Percentiles rank a stretch among this genome's conserved stretches.
Conservation (phyloP, 768 basidiomycete species). For the Mycena belliarum region DNA sequence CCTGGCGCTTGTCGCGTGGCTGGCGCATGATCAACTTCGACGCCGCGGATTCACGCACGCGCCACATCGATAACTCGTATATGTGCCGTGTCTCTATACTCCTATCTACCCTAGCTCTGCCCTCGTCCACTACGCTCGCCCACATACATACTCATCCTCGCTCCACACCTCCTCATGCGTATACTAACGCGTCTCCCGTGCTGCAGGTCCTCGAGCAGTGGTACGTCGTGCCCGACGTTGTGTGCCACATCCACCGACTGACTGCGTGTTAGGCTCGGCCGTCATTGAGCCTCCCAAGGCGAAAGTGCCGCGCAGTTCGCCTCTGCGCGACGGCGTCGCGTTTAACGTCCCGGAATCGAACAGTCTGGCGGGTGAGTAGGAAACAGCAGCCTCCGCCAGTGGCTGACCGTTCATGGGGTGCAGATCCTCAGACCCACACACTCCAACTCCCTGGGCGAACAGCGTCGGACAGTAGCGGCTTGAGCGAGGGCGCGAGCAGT, state of each 20-base stretch:
- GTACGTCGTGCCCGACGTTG: neutral
- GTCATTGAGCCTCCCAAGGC: neutral
- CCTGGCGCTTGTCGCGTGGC: neutral
- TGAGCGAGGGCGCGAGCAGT: conserved; percentile 2
- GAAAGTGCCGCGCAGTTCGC: neutral
- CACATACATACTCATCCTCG: neutral
- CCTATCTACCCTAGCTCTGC: too few relatives aligned
- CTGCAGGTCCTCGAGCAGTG: conserved; percentile 15
- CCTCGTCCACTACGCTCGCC: neutral
- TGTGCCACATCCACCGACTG: neutral
- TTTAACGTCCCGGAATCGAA: neutral
- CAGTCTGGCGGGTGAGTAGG: neutral
- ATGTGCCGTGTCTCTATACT: neutral
- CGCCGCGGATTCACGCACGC: conserved; percentile 5
- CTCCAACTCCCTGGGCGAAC: conserved; percentile 12
- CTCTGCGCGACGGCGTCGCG: conserved; percentile 14
- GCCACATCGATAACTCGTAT: neutral
- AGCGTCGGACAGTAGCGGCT: conserved; percentile 16
- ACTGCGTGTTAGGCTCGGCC: neutral
- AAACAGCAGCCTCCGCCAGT: neutral
- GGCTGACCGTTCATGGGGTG: neutral
- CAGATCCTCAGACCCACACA: neutral
- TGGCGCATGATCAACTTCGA: too few relatives aligned
- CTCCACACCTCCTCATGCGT: neutral
- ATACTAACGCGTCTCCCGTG: conserved; percentile 5